Percentiles rank a stretch among this genome's conserved stretches.
Conservation (phyloP, 1,139 yeast genomes). For the Saccharomyces pastorianus region DNA sequence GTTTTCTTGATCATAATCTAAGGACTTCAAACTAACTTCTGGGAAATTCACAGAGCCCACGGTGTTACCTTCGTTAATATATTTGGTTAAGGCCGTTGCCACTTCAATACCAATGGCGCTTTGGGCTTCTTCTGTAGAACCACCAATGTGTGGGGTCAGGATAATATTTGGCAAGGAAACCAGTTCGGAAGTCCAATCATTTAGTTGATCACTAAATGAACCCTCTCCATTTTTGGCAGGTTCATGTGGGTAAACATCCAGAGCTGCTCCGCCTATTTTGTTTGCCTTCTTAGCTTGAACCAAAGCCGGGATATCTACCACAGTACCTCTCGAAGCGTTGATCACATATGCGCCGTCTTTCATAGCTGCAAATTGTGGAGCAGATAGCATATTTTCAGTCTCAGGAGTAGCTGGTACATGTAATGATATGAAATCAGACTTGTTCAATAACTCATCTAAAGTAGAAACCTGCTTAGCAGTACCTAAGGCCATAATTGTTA, state of each 20-base stretch:
- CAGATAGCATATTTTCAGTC: constrained; percentile 80
- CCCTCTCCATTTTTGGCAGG: constrained; percentile 95
- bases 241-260: constrained; percentile 95
- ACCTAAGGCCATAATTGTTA: constrained; percentile 94
- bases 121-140: constrained; percentile 98
- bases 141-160: constrained; percentile 96
- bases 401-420: constrained; percentile 96
- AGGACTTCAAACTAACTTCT: constrained; percentile 85
- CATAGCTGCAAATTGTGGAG: constrained; percentile 92
- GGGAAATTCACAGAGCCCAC: constrained; percentile 98
- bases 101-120: constrained; percentile 96
- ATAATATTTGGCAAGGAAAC: constrained; percentile 79
- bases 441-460: constrained; percentile 69
- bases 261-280: constrained; percentile 93
- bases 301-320: constrained; percentile 89
- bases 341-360: constrained; percentile 90
- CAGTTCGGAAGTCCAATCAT: constrained; percentile 78
- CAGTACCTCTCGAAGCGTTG: constrained; percentile 97
- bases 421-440: constrained; percentile 81
- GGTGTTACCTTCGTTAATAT: constrained; percentile 94
- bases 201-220: constrained; percentile 61
- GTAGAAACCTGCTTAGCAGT: constrained; percentile 89
- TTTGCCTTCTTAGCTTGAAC: constrained; percentile 88
- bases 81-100: constrained; percentile 73
- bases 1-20: constrained; percentile 80